Base-by-base conservation (phyloP, 441 rosid species). In the Arabidopsis hybrid region DNA sequence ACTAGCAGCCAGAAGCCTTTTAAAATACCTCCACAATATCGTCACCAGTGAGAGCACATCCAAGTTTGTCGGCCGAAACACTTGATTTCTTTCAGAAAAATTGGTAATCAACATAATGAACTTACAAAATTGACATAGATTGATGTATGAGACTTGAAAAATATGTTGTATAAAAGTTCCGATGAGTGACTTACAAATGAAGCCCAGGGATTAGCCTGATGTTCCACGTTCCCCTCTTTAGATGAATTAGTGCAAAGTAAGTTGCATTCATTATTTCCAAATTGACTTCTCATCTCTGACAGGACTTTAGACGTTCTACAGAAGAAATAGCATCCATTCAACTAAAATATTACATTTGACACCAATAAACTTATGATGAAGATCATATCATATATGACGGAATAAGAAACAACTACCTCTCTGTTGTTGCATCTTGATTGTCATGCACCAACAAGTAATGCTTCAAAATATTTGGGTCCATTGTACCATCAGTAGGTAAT, bases 391-490 rank as follows among this genome's bases (percentile, higher is more conserved):
- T 38, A 56, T 5, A 62, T 7, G 8, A 73, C 39, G 58, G 38
- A 45, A 67, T 36, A 66, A 47, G 49, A 14, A 73, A 62, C 42
- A 72, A 34, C 51, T 56, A 78, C 99, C 87, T 93, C 83, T 93
- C 97, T 73, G 91, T 79, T 60, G 85, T 69, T 58, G 85, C 91
- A 71, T 86, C 98, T 83, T 89, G 97, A 80, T 87, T 93, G 79
- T 96, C 98, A 77, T 96, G 98, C 81, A 96, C 86, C 79, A 96
- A 85, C 69, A 96, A 77, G 83, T 85, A 93, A 82, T 88, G 91
- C 84, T 89, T 96, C 83, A 90, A 71, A 79, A 91, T 83, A 83
- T 93, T 93, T 66, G 98, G 98, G 82, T 96, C 98, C 97, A 93
- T 91, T 34, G 87, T 84, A 73, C 98, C 97, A 72, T 91, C 97